Evolutionary conservation across 768 basidiomycete species (phyloP), one percentile per base, ranked within the genome.

Genomic region (Kwoniella sp.): DNA sequence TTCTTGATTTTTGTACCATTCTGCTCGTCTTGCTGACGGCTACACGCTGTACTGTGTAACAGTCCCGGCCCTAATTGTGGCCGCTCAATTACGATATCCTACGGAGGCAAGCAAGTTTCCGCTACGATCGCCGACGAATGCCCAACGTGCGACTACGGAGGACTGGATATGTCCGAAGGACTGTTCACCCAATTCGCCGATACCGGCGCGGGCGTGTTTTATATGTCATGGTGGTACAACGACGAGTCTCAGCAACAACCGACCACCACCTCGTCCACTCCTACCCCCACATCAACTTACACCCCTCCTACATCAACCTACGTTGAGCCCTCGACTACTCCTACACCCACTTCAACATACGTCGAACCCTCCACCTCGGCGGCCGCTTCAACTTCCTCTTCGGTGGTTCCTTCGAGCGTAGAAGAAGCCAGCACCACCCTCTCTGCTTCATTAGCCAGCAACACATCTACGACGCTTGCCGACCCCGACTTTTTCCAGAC

Each of bases 101-200:
- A 83, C 71, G 82, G 82, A 37, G 89, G 89, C 61, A 87, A 86
- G 74, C 84, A 85, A 1, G 81, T 86, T 12, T 59, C 58, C 0
- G 90, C 90, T 3, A 77, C 67, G 1, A 85, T 91, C 70, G 82
- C 83, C 80, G 90, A 91, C 77, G 65, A 88, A 85, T 90, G 89
- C 75, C 85, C 86, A 49, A 85, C 83, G 21, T 91, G 90, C 74
- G 85, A 85, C 25, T 83, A 76, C 33, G 84, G 83, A 26, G 89
- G 85, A 46, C 84, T 91, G 26, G 90, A 92, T 80, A 81, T 91
- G 59, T 86, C 87, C 26, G 71, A 79, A 15, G 86, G 87, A 56
- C 83, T 91, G 51, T 91, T 92, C 80, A 61, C 79, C 27, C 85
- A 81, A 82, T 89, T 91, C 71, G 85, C 77, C 19, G 65, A 69